These are phyloP conservation scores for Tetradesmus lagerheimii DNA, from an alignment of 139 green algal genomes.

Conservation along the genomic window DNA sequence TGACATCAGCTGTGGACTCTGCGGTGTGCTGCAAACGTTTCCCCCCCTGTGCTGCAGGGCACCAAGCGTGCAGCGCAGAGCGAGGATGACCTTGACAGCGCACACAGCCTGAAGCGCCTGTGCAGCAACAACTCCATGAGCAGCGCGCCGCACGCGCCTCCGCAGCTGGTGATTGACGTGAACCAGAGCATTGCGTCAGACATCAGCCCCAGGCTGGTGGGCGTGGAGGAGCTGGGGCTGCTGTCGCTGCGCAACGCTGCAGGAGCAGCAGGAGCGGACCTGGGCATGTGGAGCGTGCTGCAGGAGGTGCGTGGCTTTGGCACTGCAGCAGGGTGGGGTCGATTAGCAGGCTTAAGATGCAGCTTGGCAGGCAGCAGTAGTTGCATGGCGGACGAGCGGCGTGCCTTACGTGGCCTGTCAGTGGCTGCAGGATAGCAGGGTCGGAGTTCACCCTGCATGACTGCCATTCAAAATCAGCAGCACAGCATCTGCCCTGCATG, in stretches of 20 bases:
- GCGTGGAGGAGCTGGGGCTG: neutral
- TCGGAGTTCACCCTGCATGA: no score
- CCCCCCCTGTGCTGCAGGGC: neutral
- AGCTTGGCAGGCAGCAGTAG: no score
- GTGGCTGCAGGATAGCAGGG: no score
- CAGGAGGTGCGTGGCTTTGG: neutral
- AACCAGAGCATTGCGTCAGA: neutral
- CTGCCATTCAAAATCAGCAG: no score
- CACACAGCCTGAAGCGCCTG: conserved; percentile 27
- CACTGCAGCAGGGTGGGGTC: no score
- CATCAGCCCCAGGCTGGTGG: conserved; percentile 14
- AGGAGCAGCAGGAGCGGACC: neutral
- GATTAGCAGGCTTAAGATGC: no score
- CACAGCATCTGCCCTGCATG: no score
- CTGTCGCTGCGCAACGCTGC: conserved; percentile 8
- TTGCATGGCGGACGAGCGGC: no score
- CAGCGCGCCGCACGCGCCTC: neutral
- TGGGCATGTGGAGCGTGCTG: conserved; percentile 20
- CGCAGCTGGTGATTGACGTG: conserved; percentile 12
- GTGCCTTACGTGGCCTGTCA: no score
- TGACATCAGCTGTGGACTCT: neutral
- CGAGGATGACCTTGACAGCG: conserved; percentile 29
- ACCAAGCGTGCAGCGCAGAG: neutral
- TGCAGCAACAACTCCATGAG: conserved; percentile 18
- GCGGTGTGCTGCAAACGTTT: neutral